Conservation (phyloP, 805 yeast genomes). For the Ogataea neopini region DNA sequence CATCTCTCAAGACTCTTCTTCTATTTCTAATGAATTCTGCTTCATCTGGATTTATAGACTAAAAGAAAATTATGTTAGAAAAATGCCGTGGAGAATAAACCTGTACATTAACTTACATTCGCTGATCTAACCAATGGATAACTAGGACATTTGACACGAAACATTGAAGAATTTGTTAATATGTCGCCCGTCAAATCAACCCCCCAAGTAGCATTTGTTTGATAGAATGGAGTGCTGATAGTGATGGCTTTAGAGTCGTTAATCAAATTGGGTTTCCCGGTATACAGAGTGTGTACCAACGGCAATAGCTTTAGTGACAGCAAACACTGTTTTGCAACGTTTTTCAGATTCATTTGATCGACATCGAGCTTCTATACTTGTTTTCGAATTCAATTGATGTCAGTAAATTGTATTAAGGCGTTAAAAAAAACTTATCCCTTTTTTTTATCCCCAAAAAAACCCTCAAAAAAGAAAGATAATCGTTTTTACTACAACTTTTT, state of each 20-base stretch:
- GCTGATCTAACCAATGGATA: constrained; percentile 15
- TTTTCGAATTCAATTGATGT: too few species aligned
- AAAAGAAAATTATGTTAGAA: neutral
- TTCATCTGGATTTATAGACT: constrained; percentile 19
- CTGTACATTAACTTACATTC: constrained; percentile 4
- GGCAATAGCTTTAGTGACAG: neutral
- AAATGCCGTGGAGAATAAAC: neutral
- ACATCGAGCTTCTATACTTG: too few species aligned
- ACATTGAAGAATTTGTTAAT: neutral
- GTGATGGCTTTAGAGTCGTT: neutral
- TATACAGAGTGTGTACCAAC: constrained; percentile 1
- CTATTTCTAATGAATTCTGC: constrained; percentile 7
- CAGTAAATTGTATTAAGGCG: neutral
- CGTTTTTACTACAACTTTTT: neutral
- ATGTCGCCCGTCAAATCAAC: neutral
- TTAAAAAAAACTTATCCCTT: constrained; percentile 1
- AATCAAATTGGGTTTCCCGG: neutral
- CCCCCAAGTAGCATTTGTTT: neutral
- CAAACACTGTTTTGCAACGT: neutral
- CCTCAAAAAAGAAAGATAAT: neutral
- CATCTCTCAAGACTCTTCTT: constrained; percentile 1
- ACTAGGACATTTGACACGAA: constrained; percentile 15
- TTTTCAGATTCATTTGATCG: neutral
- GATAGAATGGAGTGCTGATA: constrained; percentile 1
- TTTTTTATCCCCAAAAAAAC: neutral